Percentiles rank a stretch among this genome's conserved stretches.
These are phyloP conservation scores for Mycoemilia scoparia DNA, from an alignment of 192 early-diverging fungal genomes.

Conservation along the genomic window DNA sequence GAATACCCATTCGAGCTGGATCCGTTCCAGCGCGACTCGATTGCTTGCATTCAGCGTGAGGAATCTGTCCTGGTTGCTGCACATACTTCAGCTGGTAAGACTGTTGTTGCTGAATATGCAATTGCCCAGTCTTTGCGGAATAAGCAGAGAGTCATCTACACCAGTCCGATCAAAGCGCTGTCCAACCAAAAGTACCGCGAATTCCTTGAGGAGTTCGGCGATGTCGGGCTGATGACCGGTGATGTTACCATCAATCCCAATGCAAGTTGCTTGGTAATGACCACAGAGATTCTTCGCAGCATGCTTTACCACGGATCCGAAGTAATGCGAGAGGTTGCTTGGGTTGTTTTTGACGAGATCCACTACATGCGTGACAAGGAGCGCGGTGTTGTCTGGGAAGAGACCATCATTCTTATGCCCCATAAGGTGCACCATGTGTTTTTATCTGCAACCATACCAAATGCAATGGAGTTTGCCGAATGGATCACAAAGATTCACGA, in stretches of 20 bases:
- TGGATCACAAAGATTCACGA: slow-evolving; percentile 93
- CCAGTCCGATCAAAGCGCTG: slow-evolving; percentile 92
- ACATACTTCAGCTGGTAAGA: slow-evolving; percentile 95
- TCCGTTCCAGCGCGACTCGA: slow-evolving; percentile 84
- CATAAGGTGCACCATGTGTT: slow-evolving; percentile 86
- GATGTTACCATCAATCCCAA: slow-evolving; percentile 92
- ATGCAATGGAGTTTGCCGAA: slow-evolving; percentile 96
- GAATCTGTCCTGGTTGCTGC: slow-evolving; percentile 93
- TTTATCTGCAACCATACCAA: slow-evolving; percentile 95
- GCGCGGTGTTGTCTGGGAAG: slow-evolving; percentile 98
- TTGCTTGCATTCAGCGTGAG: slow-evolving; percentile 71
- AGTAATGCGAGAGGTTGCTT: slow-evolving; percentile 89
- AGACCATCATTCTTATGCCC: slow-evolving; percentile 89
- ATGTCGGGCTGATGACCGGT: slow-evolving; percentile 97
- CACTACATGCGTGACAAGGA: slow-evolving; percentile 97
- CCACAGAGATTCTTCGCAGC: slow-evolving; percentile 90
- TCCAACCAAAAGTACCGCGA: slow-evolving; percentile 98
- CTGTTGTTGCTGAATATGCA: slow-evolving; percentile 97
- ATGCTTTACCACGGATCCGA: slow-evolving; percentile 97
- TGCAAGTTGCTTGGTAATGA: slow-evolving; percentile 92
- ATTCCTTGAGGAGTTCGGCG: slow-evolving; percentile 85
- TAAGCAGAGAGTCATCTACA: slow-evolving; percentile 94
- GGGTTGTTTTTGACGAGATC: slow-evolving; percentile 97
- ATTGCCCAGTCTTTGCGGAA: slow-evolving; percentile 73
- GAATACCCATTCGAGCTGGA: slow-evolving; percentile 82